phyloP scores from a whole-genome alignment of 768 basidiomycete genomes.

The Russula olivacea region DNA sequence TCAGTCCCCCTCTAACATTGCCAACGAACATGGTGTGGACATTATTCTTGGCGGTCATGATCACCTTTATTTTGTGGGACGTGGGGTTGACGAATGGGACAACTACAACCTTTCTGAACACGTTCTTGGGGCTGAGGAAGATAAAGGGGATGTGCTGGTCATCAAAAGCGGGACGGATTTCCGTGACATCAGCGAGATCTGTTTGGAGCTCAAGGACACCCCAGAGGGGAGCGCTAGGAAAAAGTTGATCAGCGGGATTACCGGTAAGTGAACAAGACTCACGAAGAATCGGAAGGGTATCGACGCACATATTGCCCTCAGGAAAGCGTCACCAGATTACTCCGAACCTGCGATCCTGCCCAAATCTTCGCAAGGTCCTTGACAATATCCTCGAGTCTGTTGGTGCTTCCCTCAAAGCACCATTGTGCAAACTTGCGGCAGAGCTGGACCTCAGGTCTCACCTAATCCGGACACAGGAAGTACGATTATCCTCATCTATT shows the following conservation, averaged over 20 bases:
- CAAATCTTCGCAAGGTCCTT: slow-evolving; percentile 51
- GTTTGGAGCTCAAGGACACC: slow-evolving; percentile 53
- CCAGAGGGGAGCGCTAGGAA: slow-evolving; percentile 57
- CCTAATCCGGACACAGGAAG: slow-evolving; percentile 70
- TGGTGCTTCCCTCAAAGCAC: slow-evolving; percentile 60
- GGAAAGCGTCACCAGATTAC: slow-evolving; percentile 63
- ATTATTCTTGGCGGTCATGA: slow-evolving; percentile 86
- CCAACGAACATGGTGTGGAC: slow-evolving; percentile 67
- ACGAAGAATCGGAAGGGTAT: background rate
- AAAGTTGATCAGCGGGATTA: slow-evolving; percentile 56
- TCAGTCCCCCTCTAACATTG: slow-evolving; percentile 41
- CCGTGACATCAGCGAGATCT: slow-evolving; percentile 74
- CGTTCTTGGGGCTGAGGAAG: slow-evolving; percentile 64
- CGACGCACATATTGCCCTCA: slow-evolving; percentile 25
- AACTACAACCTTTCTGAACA: slow-evolving; percentile 47
- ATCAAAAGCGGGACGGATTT: slow-evolving; percentile 91
- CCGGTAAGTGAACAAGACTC: slow-evolving; percentile 39
- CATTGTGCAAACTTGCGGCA: slow-evolving; percentile 65
- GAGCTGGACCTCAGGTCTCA: slow-evolving; percentile 69
- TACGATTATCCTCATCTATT: slow-evolving; percentile 28
- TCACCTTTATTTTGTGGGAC: slow-evolving; percentile 71
- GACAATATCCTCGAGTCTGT: slow-evolving; percentile 62
- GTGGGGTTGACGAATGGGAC: slow-evolving; percentile 62
- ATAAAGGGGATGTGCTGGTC: slow-evolving; percentile 62
- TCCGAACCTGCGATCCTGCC: slow-evolving; percentile 43